Evolutionary conservation across 2,329 filamentous ascomycete genomes (phyloP), one percentile per base, ranked within the genome.

Genomic region (Paracoccidioides brasiliensis): DNA sequence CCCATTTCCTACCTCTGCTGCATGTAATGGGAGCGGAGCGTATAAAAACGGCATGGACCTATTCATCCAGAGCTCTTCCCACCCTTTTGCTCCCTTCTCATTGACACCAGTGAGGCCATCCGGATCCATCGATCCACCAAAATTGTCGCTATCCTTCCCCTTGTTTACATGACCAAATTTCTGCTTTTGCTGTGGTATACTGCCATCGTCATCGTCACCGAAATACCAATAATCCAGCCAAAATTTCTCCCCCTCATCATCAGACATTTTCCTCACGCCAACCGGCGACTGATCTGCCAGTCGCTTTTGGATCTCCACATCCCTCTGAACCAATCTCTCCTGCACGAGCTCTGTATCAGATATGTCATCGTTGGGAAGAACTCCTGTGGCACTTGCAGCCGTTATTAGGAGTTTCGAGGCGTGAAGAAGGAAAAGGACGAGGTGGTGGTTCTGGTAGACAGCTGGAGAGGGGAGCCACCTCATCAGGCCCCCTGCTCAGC

Each of bases 191-290:
- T 28, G 46, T 22, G n/a, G 28, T 22, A 37, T 8, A 46, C 1
- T 8, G 3, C 33, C 33, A 9, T 14, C 46, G 22, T 14, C 15
- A 37, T 32, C 38, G 14, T 9, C 56, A 8, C 60, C 62, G 54
- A 74, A 73, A 15, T 62, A 53, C 74, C 74, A 77, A 59, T 76
- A 76, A 38, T 74, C 66, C 38, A 70, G 62, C 52, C 70, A 74
- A 63, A 77, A 77, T 61, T 76, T 77, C 60, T 77, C 73, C 9
- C 74, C 72, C 46, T 73, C 69, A 44, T 76, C 72, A 5, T 59
- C 60, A 44, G 66, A 72, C 74, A 77, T 76, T 57, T 76, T 77
- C 35, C 65, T 66, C 45, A 75, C 66, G 4, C 65, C 69, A 0
- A 58, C 58, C 8, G 65, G 59, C 3, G 64, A 56, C 22, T 61